Conservation (phyloP, 768 basidiomycete genomes). For the Plicaturopsis crispa region DNA sequence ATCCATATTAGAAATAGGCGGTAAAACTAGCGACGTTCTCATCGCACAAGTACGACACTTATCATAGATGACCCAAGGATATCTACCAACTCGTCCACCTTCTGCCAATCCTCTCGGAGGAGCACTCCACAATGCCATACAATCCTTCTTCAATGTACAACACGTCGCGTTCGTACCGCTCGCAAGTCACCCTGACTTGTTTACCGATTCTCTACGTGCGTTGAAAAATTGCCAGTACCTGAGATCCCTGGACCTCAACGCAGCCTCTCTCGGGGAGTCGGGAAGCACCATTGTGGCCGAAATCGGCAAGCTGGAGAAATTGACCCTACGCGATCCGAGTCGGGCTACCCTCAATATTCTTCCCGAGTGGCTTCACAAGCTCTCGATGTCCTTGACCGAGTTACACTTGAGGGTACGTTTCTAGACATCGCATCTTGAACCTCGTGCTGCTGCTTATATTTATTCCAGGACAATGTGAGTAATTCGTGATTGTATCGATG, state of each 20-base stretch:
- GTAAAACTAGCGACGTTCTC: slow-evolving; percentile 19
- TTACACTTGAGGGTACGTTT: slow-evolving; percentile 14
- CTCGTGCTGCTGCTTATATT: too few relatives aligned
- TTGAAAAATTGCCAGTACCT: slow-evolving; percentile 9
- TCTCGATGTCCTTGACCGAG: slow-evolving; percentile 11
- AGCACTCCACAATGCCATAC: slow-evolving; percentile 11
- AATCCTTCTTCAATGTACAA: slow-evolving; percentile 24
- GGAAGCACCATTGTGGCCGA: slow-evolving; percentile 21
- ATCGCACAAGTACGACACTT: neutral
- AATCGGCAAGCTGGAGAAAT: slow-evolving; percentile 20
- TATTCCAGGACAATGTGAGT: too few relatives aligned
- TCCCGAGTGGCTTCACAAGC: slow-evolving; percentile 17
- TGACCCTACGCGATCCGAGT: slow-evolving; percentile 29
- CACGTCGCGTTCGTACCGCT: slow-evolving; percentile 25
- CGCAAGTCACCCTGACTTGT: slow-evolving; percentile 26
- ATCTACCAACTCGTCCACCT: slow-evolving; percentile 7
- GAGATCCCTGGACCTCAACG: slow-evolving; percentile 24
- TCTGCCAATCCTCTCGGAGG: slow-evolving; percentile 8
- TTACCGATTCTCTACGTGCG: slow-evolving; percentile 17
- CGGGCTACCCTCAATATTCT: slow-evolving; percentile 33
- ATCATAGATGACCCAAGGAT: slow-evolving; percentile 9
- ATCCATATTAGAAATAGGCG: slow-evolving; percentile 33
- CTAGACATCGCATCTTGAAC: slow-evolving; percentile 14
- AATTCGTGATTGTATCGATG: too few relatives aligned
- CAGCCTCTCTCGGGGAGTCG: slow-evolving; percentile 25